These are phyloP conservation scores for Phaseolus lunatus DNA, from an alignment of 306 rosid species.

Conservation along the genomic window DNA sequence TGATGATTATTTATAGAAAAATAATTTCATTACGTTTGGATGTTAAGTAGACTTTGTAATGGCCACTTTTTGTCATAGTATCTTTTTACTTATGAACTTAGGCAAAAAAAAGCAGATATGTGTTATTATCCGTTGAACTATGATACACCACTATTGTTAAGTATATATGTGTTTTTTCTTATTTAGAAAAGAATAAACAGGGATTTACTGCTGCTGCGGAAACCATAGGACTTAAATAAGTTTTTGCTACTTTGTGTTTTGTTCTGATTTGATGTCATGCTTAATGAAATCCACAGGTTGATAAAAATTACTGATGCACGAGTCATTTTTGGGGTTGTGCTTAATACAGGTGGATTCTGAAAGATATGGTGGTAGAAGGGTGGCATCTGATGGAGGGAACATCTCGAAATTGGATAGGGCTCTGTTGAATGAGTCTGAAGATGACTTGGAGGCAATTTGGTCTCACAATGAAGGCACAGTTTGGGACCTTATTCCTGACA, in stretches of 20 bases:
- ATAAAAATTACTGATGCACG: neutral
- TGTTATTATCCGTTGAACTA: neutral
- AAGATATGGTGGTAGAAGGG: conserved; percentile 24
- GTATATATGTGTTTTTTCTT: neutral
- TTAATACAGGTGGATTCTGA: conserved; percentile 27
- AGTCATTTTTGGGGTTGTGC: conserved; percentile 1
- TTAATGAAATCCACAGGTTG: neutral
- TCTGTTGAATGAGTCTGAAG: conserved; percentile 13
- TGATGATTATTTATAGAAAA: neutral
- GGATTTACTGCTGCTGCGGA: neutral
- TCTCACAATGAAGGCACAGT: conserved; percentile 42
- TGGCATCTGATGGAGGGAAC: neutral
- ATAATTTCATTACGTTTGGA: neutral
- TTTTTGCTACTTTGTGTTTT: conserved; percentile 13
- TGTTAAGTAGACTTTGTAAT: neutral
- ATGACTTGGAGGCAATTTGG: neutral
- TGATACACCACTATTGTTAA: neutral
- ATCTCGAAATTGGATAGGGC: conserved; percentile 18
- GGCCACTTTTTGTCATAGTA: neutral
- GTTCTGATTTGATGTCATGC: neutral
- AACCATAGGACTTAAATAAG: neutral
- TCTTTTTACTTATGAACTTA: neutral
- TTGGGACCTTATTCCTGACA: conserved; percentile 53
- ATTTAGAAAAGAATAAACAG: neutral
- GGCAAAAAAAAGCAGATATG: neutral